A percentile compares a stretch with the other conserved stretches of the same genome.
phyloP scores from a whole-genome alignment of 176 grass and related monocot genomes.

The Ampelocalamus luodianensis region DNA sequence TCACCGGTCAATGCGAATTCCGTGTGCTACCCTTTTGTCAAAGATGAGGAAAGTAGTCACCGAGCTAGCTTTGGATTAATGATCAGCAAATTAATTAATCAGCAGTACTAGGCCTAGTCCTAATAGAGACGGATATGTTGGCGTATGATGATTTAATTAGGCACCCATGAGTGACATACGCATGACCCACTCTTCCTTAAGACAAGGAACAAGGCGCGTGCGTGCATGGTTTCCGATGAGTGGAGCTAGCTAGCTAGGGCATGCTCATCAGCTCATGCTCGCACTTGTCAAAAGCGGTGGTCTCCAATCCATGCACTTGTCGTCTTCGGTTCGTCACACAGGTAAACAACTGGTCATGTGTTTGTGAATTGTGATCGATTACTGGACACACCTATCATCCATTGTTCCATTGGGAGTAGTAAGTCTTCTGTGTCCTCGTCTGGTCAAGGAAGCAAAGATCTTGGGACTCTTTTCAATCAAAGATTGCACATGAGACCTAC shows the following conservation, averaged over 20 bases:
- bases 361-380: background rate
- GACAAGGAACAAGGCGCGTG: conserved; percentile 5
- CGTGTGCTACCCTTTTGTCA: conserved; percentile 6
- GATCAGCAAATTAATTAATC: background rate
- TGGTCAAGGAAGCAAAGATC: conserved; percentile 28
- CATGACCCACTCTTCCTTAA: background rate
- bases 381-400: background rate
- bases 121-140: background rate
- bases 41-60: conserved; percentile 4
- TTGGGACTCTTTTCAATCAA: background rate
- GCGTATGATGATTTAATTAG: background rate
- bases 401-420: background rate
- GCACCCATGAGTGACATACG: background rate
- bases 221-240: conserved; percentile 12
- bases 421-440: background rate
- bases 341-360: background rate
- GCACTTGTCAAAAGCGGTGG: conserved; percentile 40
- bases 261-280: background rate
- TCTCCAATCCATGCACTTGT: conserved; percentile 25
- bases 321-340: background rate
- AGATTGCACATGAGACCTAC: background rate
- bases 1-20: conserved; percentile 11
- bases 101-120: background rate
- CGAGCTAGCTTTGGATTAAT: background rate
- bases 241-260: background rate